These are phyloP conservation scores for Colletotrichum sojae DNA, from an alignment of 2,329 filamentous ascomycete species.

Conservation along the genomic window DNA sequence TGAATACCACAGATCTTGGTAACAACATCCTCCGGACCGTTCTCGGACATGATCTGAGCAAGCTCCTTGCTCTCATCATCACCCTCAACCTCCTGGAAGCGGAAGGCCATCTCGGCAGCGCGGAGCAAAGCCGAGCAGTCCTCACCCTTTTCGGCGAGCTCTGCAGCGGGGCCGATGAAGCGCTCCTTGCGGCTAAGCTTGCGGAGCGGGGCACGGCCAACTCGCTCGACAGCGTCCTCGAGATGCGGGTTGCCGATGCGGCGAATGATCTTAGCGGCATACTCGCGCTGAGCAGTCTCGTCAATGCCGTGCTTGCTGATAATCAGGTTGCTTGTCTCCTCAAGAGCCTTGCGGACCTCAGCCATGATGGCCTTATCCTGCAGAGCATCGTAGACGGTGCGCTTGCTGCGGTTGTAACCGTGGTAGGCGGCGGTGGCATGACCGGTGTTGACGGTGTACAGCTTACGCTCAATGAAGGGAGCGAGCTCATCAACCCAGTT, in stretches of 20 bases:
- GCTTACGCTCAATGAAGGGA: conserved; percentile 98
- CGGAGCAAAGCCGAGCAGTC: conserved; percentile 81
- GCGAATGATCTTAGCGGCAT: conserved; percentile 91
- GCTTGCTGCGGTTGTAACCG: conserved; percentile 88
- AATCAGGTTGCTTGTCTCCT: conserved; percentile 90
- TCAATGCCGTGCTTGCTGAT: conserved; percentile 87
- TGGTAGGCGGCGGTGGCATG: conserved; percentile 98
- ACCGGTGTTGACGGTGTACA: conserved; percentile 99
- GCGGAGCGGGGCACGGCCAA: conserved; percentile 92
- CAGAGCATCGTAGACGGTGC: conserved; percentile 90
- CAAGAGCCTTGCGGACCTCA: conserved; percentile 83
- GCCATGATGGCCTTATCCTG: conserved; percentile 84
- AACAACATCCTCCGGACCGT: conserved; percentile 81
- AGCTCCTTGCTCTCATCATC: conserved; percentile 92
- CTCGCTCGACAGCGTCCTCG: conserved; percentile 93
- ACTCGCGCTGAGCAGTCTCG: conserved; percentile 82
- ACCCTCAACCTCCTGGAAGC: conserved; percentile 93
- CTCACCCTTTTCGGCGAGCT: conserved; percentile 86
- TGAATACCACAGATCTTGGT: conserved; percentile 86
- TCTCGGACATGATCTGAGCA: conserved; percentile 85
- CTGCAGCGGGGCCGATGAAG: conserved; percentile 91
- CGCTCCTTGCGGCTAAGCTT: conserved; percentile 97
- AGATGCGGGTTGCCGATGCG: conserved; percentile 95
- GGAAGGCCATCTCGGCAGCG: conserved; percentile 91
- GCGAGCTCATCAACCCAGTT: conserved; percentile 93